These are phyloP conservation scores for Trichoderma atrobrunneum DNA, from an alignment of 2,329 filamentous ascomycete genomes.

Conservation along the genomic window DNA sequence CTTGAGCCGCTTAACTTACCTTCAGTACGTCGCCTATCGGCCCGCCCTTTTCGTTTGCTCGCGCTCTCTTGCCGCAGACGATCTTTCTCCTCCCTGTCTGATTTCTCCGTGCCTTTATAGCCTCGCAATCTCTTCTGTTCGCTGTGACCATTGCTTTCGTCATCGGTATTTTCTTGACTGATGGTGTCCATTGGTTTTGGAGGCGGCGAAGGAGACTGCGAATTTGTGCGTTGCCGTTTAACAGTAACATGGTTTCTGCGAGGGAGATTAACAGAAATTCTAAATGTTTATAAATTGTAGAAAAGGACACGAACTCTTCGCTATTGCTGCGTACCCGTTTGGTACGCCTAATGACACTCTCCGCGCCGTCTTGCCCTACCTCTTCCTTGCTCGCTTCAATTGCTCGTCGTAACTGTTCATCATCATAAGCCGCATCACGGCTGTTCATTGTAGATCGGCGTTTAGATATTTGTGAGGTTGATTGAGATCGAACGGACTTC, in stretches of 20 bases:
- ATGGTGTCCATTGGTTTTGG: slow-evolving; percentile 45
- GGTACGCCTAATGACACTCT: slow-evolving; percentile 60
- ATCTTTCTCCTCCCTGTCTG: slow-evolving; percentile 72
- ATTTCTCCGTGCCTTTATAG: slow-evolving; percentile 59
- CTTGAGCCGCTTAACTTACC: slow-evolving; percentile 49
- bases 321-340: slow-evolving; percentile 89
- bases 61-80: slow-evolving; percentile 69
- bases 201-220: slow-evolving; percentile 64
- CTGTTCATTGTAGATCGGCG: slow-evolving; percentile 97
- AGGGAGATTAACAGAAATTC: background rate
- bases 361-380: slow-evolving; percentile 47
- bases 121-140: slow-evolving; percentile 60
- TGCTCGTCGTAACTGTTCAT: slow-evolving; percentile 82
- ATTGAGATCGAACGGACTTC: slow-evolving; percentile 55
- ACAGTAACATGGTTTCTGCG: slow-evolving; percentile 67
- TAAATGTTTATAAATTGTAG: background rate
- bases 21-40: slow-evolving; percentile 76
- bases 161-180: slow-evolving; percentile 66
- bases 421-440: slow-evolving; percentile 89
- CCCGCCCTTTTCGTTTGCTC: slow-evolving; percentile 76
- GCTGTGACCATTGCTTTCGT: slow-evolving; percentile 56
- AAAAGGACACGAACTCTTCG: slow-evolving; percentile 72
- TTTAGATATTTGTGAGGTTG: slow-evolving; percentile 63
- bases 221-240: slow-evolving; percentile 83
- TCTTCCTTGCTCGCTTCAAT: slow-evolving; percentile 95